These are phyloP conservation scores for Vickermania ingenoplastis DNA, from an alignment of 208 protist genomes.

Conservation along the genomic window DNA sequence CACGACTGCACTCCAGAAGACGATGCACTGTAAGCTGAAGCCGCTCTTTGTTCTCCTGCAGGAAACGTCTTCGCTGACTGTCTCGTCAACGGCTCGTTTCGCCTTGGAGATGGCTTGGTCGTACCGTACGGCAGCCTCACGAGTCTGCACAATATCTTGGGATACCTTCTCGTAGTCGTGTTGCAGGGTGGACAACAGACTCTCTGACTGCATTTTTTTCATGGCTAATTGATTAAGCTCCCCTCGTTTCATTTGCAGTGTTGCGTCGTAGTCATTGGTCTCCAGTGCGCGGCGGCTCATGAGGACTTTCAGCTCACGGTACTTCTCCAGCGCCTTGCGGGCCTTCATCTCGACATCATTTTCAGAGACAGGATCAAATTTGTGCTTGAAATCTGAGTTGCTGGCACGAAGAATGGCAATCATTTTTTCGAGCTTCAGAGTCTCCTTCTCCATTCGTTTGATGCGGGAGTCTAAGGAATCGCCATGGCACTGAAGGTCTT, in stretches of 20 bases:
- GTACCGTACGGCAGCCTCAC: conserved; percentile 53
- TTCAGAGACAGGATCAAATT: conserved; percentile 56
- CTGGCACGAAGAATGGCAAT: conserved; percentile 59
- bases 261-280: conserved; percentile 52
- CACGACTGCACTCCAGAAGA: conserved; percentile 31
- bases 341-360: conserved; percentile 40
- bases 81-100: conserved; percentile 15
- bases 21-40: conserved; percentile 19
- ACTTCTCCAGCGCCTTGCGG: conserved; percentile 46
- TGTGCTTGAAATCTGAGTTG: conserved; percentile 68
- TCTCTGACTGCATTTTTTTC: conserved; percentile 17
- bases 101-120: conserved; percentile 55
- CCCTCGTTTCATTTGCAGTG: conserved; percentile 23
- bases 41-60: conserved; percentile 36
- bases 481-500: conserved; percentile 73
- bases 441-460: conserved; percentile 62
- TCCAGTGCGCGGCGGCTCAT: conserved; percentile 55
- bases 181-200: conserved; percentile 15
- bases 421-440: conserved; percentile 76
- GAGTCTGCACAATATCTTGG: conserved; percentile 23
- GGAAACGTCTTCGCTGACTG: conserved; percentile 35
- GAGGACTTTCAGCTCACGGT: conserved; percentile 44
- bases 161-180: conserved; percentile 25
- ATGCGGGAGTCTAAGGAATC: conserved; percentile 76
- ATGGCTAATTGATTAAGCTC: conserved; percentile 31